phyloP scores from a whole-genome alignment of 2,329 filamentous ascomycete species.

The Penicillium paneum region DNA sequence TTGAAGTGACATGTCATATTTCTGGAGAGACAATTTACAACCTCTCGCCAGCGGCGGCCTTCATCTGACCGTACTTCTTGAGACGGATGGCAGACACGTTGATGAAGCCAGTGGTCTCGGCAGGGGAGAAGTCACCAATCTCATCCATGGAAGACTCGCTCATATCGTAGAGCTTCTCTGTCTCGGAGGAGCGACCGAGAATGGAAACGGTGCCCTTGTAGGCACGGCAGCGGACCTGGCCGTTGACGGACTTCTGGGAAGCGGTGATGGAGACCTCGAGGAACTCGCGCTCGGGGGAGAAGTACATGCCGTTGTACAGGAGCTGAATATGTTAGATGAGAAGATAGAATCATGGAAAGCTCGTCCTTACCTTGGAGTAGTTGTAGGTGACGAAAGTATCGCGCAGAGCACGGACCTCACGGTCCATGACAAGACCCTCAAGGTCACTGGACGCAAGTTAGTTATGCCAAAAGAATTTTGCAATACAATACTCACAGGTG shows the following conservation, averaged over 20 bases:
- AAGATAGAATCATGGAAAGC: not conserved
- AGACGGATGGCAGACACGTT: constrained; percentile 35
- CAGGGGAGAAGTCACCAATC: constrained; percentile 64
- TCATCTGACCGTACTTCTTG: constrained; percentile 46
- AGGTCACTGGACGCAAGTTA: constrained; percentile 22
- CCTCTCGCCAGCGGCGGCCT: constrained; percentile 36
- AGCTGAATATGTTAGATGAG: constrained; percentile 14
- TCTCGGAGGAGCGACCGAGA: constrained; percentile 56
- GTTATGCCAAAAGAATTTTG: constrained; percentile 2
- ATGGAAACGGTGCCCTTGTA: constrained; percentile 64
- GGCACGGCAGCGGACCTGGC: constrained; percentile 58
- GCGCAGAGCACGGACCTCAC: constrained; percentile 65
- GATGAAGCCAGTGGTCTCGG: constrained; percentile 64
- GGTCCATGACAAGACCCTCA: constrained; percentile 62
- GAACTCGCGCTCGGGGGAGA: constrained; percentile 69
- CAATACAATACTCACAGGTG: constrained; percentile 52
- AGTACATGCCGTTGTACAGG: constrained; percentile 48
- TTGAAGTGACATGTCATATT: constrained; percentile 4
- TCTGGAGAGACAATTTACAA: constrained; percentile 19
- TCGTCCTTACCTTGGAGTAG: constrained; percentile 51
- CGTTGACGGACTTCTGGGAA: constrained; percentile 52
- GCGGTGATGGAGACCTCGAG: constrained; percentile 49
- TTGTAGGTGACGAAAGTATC: constrained; percentile 68
- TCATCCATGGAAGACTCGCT: constrained; percentile 68
- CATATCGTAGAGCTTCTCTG: constrained; percentile 67